Conservation (phyloP, 1,284 basidiomycete species). For the Trichosporon faecale region DNA sequence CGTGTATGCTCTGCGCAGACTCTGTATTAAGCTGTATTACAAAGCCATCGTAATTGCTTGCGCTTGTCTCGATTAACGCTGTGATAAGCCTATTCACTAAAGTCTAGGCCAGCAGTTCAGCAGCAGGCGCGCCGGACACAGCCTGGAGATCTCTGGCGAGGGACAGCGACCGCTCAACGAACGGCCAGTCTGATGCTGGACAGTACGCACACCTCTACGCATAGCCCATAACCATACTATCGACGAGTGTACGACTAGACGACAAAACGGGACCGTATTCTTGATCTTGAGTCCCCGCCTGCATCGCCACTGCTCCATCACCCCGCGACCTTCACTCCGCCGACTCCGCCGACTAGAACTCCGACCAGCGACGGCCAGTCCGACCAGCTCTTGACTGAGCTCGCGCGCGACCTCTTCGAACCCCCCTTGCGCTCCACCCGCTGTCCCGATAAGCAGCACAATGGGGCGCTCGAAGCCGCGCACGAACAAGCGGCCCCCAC, state of each 20-base stretch:
- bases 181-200: not conserved
- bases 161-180: not conserved
- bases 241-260: not conserved
- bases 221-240: not conserved
- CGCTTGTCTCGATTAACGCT: not conserved
- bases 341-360: not conserved
- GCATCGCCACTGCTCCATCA: not conserved
- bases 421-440: too few relatives aligned
- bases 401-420: not conserved
- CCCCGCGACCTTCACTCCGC: not conserved
- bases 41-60: not conserved
- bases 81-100: not conserved
- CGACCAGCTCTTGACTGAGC: too few relatives aligned
- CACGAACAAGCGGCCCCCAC: constrained; percentile 41
- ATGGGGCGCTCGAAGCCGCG: constrained; percentile 49
- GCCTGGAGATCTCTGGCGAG: not conserved
- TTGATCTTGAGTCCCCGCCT: not conserved
- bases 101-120: not conserved
- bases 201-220: not conserved
- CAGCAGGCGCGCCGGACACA: not conserved
- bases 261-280: not conserved
- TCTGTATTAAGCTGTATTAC: too few relatives aligned
- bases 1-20: too few relatives aligned
- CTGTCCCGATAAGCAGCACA: not conserved
- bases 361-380: not conserved